Evolutionary conservation across 371 early-diverging fungal species (phyloP), one percentile per base, ranked within the genome.

Genomic region (Conidiobolus incongruus): DNA sequence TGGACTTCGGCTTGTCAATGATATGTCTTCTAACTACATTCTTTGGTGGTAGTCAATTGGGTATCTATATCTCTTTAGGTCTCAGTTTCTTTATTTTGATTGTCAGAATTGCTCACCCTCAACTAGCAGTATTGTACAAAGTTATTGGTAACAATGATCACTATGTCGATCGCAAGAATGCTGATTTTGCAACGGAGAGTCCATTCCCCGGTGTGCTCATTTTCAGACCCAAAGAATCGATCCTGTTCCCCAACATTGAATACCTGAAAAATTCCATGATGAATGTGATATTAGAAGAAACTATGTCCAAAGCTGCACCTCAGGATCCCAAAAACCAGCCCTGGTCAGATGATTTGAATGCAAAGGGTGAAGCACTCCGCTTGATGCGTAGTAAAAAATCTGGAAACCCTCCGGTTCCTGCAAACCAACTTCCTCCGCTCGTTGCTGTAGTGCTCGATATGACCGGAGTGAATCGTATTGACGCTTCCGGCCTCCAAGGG

Each of bases 401-500:
- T 17, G 22, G n/a, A 21, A n/a, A 20, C 5, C 38, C 38, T 37
- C n/a, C 24, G 7, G 17, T 28, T 11, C 19, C 8, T 31, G 31
- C 13, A 6, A 20, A 38, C 4, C 4, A 12, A 8, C 8, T 40
- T 12, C 41, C 41, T 17, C 28, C 22, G 7, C 15, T 83, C n/a
- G 60, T 67, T 2, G 75, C 85, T 0, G 51, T 88, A 16, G 54
- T 88, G 17, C 56, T 88, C 15, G 86, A 86, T 52, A 63, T 89
- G 35, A 62, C 76, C 0, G 73, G 70, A 10, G 85, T 84, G 12
- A 75, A 77, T 42, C 58, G 64, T 29, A 66, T 86, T 51, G 90
- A 89, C 45, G 66, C 71, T 22, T 75, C 85, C 1, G 87, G 81
- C 21, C 52, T 77, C 41, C 83, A 83, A 47, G 63, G 66, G 11